Conservation (phyloP, 139 green algal species). For the Deuterostichococcus epilithicus region DNA sequence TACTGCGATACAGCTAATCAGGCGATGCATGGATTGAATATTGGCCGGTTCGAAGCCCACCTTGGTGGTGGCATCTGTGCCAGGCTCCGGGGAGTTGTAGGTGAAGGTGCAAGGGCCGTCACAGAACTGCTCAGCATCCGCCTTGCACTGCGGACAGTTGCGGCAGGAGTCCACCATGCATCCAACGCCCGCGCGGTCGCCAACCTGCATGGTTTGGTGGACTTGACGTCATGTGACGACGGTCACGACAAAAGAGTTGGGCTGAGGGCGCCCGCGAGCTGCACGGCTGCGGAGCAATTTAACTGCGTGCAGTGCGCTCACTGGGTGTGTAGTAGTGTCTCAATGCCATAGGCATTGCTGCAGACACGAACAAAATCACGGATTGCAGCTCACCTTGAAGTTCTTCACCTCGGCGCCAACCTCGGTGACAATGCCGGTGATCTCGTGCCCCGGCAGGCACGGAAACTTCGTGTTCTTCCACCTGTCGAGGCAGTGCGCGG, state of each 20-base stretch:
- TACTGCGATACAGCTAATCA: too few relatives aligned
- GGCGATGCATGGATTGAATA: too few relatives aligned
- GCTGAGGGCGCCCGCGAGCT: too few relatives aligned
- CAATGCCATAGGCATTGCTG: too few relatives aligned
- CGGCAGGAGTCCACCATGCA: constrained; percentile 73
- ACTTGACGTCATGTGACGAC: too few relatives aligned
- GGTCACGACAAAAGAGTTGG: too few relatives aligned
- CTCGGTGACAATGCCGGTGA: constrained; percentile 77
- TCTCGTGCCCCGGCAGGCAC: constrained; percentile 65
- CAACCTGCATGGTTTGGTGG: too few relatives aligned
- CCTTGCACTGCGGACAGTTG: constrained; percentile 36
- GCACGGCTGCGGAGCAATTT: too few relatives aligned
- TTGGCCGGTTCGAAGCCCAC: too few relatives aligned
- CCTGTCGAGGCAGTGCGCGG: neutral
- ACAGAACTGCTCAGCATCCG: constrained; percentile 49
- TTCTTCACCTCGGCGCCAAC: constrained; percentile 59
- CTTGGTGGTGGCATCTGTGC: constrained; percentile 39
- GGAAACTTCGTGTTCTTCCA: neutral
- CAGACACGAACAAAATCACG: neutral
- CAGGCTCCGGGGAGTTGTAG: constrained; percentile 57
- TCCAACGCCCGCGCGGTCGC: constrained; percentile 71
- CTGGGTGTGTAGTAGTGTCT: too few relatives aligned
- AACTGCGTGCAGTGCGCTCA: too few relatives aligned
- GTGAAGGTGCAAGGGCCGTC: constrained; percentile 44
- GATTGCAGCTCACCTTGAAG: constrained; percentile 46